A percentile compares a stretch with the other conserved stretches of the same genome.
Conservation (phyloP, 768 basidiomycete genomes). For the Boletales sp. region DNA sequence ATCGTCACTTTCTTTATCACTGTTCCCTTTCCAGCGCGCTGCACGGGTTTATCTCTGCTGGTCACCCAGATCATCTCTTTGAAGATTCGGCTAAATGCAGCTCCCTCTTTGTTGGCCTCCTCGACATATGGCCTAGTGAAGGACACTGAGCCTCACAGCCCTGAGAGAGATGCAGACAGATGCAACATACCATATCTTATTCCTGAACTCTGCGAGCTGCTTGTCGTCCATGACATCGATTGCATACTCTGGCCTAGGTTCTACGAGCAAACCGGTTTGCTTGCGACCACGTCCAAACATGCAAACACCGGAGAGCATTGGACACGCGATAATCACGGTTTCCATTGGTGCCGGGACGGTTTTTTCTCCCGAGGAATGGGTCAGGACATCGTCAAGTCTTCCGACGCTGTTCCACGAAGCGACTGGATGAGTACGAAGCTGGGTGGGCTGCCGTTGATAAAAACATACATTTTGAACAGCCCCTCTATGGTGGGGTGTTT, state of each 20-base stretch:
- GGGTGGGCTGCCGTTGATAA: no score
- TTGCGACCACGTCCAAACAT: constrained; percentile 39
- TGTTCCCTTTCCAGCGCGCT: constrained; percentile 46
- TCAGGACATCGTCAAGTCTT: constrained; percentile 34
- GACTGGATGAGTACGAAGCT: no score
- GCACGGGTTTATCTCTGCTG: constrained; percentile 38
- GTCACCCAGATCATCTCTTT: constrained; percentile 52
- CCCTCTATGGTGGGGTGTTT: constrained; percentile 40
- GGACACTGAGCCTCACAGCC: neutral
- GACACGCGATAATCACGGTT: constrained; percentile 16
- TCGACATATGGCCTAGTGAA: constrained; percentile 35
- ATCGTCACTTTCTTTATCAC: constrained; percentile 40
- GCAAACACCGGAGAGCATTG: constrained; percentile 27
- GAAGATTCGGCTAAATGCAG: constrained; percentile 42
- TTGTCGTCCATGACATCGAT: constrained; percentile 29
- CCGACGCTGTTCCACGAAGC: constrained; percentile 31
- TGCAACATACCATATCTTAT: constrained; percentile 35
- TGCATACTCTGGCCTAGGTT: constrained; percentile 29
- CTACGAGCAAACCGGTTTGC: constrained; percentile 29
- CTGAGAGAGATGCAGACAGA: neutral
- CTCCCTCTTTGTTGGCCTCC: constrained; percentile 39
- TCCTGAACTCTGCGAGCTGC: constrained; percentile 30
- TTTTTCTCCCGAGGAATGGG: constrained; percentile 32
- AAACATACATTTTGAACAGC: constrained; percentile 40
- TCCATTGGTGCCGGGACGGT: constrained; percentile 35